Conservation (phyloP, 2,329 filamentous ascomycete genomes). For the Fusarium solani-melongenae region DNA sequence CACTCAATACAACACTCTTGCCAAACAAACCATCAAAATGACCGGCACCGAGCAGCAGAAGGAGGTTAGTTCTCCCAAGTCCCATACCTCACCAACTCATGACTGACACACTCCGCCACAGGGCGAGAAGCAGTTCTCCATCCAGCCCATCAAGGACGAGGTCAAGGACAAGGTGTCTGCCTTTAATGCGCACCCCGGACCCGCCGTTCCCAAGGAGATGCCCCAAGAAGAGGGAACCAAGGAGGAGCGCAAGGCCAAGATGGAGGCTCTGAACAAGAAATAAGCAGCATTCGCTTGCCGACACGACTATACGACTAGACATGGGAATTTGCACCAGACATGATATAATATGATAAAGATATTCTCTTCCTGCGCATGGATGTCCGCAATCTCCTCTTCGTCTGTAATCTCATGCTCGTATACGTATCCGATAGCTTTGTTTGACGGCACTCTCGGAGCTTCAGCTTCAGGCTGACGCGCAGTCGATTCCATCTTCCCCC, state of each 20-base stretch:
- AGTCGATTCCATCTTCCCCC: constrained; percentile 11
- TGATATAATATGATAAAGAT: constrained; percentile 22
- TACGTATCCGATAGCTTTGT: constrained; percentile 16
- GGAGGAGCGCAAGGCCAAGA: constrained; percentile 74
- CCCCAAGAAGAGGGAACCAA: constrained; percentile 69
- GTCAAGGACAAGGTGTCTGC: constrained; percentile 60
- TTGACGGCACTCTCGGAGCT: constrained; percentile 21
- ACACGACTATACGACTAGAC: constrained; percentile 38
- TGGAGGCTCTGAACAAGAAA: constrained; percentile 72
- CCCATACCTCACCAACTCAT: not conserved
- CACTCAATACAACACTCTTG: not conserved
- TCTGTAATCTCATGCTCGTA: constrained; percentile 25
- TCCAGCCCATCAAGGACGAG: constrained; percentile 58
- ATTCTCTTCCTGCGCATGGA: not conserved
- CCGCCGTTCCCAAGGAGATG: constrained; percentile 65
- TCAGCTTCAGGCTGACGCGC: constrained; percentile 21
- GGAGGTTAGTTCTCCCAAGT: constrained; percentile 36
- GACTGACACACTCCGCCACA: constrained; percentile 31
- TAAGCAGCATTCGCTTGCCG: constrained; percentile 13
- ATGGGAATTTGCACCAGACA: constrained; percentile 15
- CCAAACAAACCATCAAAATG: constrained; percentile 37
- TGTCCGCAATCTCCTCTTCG: not conserved
- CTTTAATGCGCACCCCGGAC: constrained; percentile 67
- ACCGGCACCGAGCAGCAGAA: constrained; percentile 47
- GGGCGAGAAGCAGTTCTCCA: constrained; percentile 58